A percentile compares a stretch with the other conserved stretches of the same genome.
phyloP scores from a whole-genome alignment of 1,284 basidiomycete genomes.

The Agaricales sp. region DNA sequence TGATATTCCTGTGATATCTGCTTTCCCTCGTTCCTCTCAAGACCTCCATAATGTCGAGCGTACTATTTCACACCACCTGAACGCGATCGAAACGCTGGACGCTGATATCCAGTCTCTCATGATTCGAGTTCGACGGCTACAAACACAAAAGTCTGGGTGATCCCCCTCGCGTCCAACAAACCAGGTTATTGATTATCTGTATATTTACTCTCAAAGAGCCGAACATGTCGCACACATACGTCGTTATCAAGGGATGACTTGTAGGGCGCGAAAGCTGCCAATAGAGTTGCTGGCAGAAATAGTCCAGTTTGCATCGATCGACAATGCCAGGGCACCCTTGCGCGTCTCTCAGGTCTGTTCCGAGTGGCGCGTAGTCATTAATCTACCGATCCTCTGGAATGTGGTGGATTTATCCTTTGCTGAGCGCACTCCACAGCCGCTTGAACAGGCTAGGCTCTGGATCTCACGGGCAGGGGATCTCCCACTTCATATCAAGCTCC shows the following conservation, averaged over 20 bases:
- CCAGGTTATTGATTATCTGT: background rate
- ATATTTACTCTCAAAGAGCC: background rate
- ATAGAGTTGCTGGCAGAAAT: background rate
- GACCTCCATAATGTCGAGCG: too few species aligned
- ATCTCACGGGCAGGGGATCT: background rate
- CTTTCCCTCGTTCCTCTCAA: too few species aligned
- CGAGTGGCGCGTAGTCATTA: slow-evolving; percentile 45
- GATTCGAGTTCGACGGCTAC: background rate
- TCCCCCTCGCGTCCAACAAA: background rate
- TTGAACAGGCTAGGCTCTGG: slow-evolving; percentile 28
- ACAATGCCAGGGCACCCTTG: slow-evolving; percentile 38
- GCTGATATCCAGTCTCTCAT: background rate
- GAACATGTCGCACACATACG: background rate
- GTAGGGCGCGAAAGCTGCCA: background rate
- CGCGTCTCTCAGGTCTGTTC: slow-evolving; percentile 50
- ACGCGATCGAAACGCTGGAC: background rate
- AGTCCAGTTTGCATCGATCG: slow-evolving; percentile 37
- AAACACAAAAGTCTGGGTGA: background rate
- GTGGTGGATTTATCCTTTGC: slow-evolving; percentile 38
- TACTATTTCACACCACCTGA: slow-evolving; percentile 11
- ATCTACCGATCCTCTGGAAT: slow-evolving; percentile 46
- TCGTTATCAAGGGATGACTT: background rate
- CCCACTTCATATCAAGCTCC: background rate
- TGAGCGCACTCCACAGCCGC: slow-evolving; percentile 11
- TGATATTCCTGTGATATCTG: too few species aligned